Evolutionary conservation across 345 rosid species (phyloP).

Genomic region (Hibiscus syriacus): DNA sequence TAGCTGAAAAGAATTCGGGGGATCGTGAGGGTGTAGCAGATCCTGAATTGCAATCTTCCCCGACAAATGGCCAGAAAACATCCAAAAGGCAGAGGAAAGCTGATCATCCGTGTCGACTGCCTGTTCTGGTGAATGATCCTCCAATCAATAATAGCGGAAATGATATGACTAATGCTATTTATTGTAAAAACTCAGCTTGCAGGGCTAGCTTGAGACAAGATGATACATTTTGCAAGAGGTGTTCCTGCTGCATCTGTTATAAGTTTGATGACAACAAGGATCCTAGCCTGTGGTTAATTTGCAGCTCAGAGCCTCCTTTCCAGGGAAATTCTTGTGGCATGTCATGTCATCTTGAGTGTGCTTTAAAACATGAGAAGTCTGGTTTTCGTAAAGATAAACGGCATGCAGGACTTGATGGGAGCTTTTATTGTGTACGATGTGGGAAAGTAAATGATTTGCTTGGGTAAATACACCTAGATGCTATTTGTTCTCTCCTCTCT

Average conservation of each 20-base stretch:
- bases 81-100: slow-evolving; percentile 62
- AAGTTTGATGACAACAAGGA: slow-evolving; percentile 90
- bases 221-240: slow-evolving; percentile 71
- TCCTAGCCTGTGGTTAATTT: slow-evolving; percentile 86
- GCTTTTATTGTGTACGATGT: slow-evolving; percentile 64
- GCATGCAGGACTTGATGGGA: slow-evolving; percentile 54
- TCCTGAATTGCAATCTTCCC: slow-evolving; percentile 32
- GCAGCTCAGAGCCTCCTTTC: slow-evolving; percentile 64
- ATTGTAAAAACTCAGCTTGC: slow-evolving; percentile 86
- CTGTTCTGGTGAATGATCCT: slow-evolving; percentile 27
- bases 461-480: slow-evolving; percentile 39
- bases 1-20: slow-evolving; percentile 50
- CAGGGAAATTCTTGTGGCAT: slow-evolving; percentile 65
- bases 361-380: slow-evolving; percentile 55
- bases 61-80: slow-evolving; percentile 26
- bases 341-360: slow-evolving; percentile 92
- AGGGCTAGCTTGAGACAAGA: slow-evolving; percentile 55
- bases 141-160: slow-evolving; percentile 13
- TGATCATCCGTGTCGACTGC: slow-evolving; percentile 49
- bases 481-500: not conserved
- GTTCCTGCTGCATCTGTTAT: slow-evolving; percentile 83
- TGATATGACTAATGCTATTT: slow-evolving; percentile 28
- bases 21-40: slow-evolving; percentile 25
- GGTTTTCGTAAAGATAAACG: slow-evolving; percentile 51
- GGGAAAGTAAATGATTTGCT: slow-evolving; percentile 79